Evolutionary conservation across 2,329 filamentous ascomycete genomes (phyloP), one percentile per base, ranked within the genome.

Genomic region (Eurotiales sp.): DNA sequence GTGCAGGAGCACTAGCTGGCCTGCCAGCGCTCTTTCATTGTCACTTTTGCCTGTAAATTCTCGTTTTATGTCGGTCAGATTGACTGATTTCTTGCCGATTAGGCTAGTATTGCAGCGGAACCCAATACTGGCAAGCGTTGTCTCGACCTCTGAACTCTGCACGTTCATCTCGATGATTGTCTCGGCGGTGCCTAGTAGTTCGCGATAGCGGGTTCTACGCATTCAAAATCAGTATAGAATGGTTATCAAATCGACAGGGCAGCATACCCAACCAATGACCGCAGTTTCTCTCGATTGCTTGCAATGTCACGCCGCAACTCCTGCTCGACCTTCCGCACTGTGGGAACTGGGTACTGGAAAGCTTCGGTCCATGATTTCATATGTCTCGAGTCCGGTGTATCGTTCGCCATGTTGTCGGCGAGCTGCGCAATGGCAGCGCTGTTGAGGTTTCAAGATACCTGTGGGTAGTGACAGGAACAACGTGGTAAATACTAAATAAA

Each of bases 161-260:
- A 71, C 72, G 59, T 89, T 87, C 89, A 97, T 96, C 55, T 85
- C 81, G 50, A 96, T 87, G 59, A 97, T 97, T n/a, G 85, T 85
- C 71, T 96, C 91, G 50, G 92, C 92, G 0, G 92, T 96, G 47
- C 88, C 88, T 22, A 97, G 83, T 8, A 97, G 83, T 61, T 93
- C 89, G 59, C 92, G 87, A 71, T 97, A 97, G 63, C 82, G 81
- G 60, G 80, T 76, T 17, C 81, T 84, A 59, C 8, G 47, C 47
- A 51, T 34, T 32, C 10, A 22, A 27, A 30, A 43, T 11, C 12
- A 14, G 29, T 15, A 40, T 36, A 42, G 37, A 34, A 23, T n/a
- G n/a, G n/a, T n/a, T n/a, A n/a, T n/a, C n/a, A n/a, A n/a, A n/a
- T n/a, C n/a, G n/a, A 43, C 10, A 44, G n/a, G 27, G 53, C 46